These are phyloP conservation scores for Hypoxylon intermedium DNA, from an alignment of 495 filamentous ascomycete species.

Conservation along the genomic window DNA sequence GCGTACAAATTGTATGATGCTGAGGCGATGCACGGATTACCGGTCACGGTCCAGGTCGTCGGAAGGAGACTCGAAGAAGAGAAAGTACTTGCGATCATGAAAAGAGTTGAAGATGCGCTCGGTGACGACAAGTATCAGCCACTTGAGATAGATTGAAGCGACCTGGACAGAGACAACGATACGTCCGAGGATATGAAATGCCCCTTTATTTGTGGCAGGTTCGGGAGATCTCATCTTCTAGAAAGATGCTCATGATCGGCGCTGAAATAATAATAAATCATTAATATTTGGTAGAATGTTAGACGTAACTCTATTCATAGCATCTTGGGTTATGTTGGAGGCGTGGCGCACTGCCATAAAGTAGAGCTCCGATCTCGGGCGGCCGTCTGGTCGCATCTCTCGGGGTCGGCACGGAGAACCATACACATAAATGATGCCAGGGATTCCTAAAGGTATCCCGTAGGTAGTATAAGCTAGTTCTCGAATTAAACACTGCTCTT, in stretches of 20 bases:
- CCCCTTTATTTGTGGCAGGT: too few species aligned
- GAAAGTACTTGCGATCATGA: conserved; percentile 88
- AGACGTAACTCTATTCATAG: background rate
- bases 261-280: background rate
- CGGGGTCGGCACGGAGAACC: background rate
- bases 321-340: background rate
- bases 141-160: conserved; percentile 60
- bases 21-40: conserved; percentile 80
- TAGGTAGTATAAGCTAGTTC: too few species aligned
- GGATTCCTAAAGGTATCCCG: too few species aligned
- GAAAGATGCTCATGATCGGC: too few species aligned
- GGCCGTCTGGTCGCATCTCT: background rate
- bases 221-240: too few species aligned
- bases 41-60: conserved; percentile 86
- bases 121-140: conserved; percentile 71
- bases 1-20: conserved; percentile 92
- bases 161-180: too few species aligned
- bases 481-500: too few species aligned
- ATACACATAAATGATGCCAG: conserved; percentile 14
- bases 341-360: conserved; percentile 42
- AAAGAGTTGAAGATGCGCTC: conserved; percentile 73
- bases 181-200: background rate
- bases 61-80: conserved; percentile 88
- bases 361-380: conserved; percentile 38
- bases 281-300: background rate